These are phyloP conservation scores for Leishmania gerbilli DNA, from an alignment of 208 protist species.

Conservation along the genomic window DNA sequence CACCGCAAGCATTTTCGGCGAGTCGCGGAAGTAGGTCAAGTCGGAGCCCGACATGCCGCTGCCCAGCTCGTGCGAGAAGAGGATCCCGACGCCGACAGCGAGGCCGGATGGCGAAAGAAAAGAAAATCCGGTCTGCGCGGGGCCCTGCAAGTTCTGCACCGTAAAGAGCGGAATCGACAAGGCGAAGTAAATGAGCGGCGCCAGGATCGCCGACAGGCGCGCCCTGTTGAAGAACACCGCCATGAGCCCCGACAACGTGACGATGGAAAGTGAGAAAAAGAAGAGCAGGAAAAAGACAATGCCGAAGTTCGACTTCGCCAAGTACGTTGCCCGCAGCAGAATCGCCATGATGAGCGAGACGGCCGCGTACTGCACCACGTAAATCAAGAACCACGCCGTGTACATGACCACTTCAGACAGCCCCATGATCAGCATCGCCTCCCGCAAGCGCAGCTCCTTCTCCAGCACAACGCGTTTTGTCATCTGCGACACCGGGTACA, in stretches of 20 bases:
- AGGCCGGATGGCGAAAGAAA: slow-evolving; percentile 67
- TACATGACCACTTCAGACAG: slow-evolving; percentile 64
- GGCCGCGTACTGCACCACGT: slow-evolving; percentile 53
- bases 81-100: slow-evolving; percentile 39
- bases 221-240: slow-evolving; percentile 74
- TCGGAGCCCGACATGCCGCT: slow-evolving; percentile 36
- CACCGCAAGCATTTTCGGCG: slow-evolving; percentile 44
- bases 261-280: slow-evolving; percentile 55
- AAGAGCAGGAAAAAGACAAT: slow-evolving; percentile 63
- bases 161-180: slow-evolving; percentile 56
- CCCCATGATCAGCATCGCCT: slow-evolving; percentile 85
- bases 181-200: slow-evolving; percentile 74
- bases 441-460: slow-evolving; percentile 72
- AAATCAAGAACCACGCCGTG: slow-evolving; percentile 59
- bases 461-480: slow-evolving; percentile 64
- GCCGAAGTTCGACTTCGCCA: slow-evolving; percentile 49
- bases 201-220: slow-evolving; percentile 47
- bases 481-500: slow-evolving; percentile 64
- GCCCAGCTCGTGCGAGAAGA: slow-evolving; percentile 51
- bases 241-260: slow-evolving; percentile 60
- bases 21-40: slow-evolving; percentile 39
- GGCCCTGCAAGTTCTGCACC: slow-evolving; percentile 34
- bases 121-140: slow-evolving; percentile 32
- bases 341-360: slow-evolving; percentile 60
- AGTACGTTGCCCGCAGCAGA: slow-evolving; percentile 53